Evolutionary conservation across 2,329 filamentous ascomycete genomes (phyloP).

Genomic region (Teratosphaeria destructans): DNA sequence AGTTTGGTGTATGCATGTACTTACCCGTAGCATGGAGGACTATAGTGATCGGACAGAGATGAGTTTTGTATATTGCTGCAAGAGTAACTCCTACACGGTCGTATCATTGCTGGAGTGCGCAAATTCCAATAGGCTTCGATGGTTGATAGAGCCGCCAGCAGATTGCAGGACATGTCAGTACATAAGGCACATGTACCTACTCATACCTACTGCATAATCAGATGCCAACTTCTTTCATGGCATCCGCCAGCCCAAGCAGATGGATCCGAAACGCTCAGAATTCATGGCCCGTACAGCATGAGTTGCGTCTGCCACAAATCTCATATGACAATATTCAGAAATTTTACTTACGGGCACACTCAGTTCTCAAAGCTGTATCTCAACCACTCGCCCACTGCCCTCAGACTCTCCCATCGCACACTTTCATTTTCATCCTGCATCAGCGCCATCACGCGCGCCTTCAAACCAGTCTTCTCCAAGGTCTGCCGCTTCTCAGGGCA

Average conservation of each 20-base stretch:
- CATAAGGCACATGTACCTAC: too few relatives aligned
- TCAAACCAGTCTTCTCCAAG: constrained; percentile 75
- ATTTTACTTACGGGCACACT: not conserved
- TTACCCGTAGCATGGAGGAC: not conserved
- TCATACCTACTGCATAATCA: too few relatives aligned
- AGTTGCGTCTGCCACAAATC: not conserved
- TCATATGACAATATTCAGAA: not conserved
- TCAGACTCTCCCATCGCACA: constrained; percentile 85
- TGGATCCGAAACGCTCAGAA: not conserved
- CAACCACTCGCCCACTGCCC: constrained; percentile 70
- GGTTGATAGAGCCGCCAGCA: too few relatives aligned
- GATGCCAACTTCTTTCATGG: too few relatives aligned
- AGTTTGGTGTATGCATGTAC: not conserved
- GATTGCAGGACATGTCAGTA: too few relatives aligned
- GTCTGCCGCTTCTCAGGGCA: constrained; percentile 72
- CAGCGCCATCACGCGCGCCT: constrained; percentile 81
- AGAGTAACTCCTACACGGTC: too few relatives aligned
- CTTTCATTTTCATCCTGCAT: constrained; percentile 84
- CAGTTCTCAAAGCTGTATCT: constrained; percentile 53
- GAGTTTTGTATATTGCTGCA: not conserved
- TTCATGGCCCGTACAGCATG: not conserved
- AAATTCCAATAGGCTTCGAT: too few relatives aligned
- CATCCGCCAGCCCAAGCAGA: not conserved
- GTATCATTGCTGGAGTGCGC: too few relatives aligned
- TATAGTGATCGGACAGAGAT: not conserved